A percentile compares a stretch with the other conserved stretches of the same genome.
These are phyloP conservation scores for Sporothrix schenckii DNA, from an alignment of 2,329 filamentous ascomycete genomes.

Conservation along the genomic window DNA sequence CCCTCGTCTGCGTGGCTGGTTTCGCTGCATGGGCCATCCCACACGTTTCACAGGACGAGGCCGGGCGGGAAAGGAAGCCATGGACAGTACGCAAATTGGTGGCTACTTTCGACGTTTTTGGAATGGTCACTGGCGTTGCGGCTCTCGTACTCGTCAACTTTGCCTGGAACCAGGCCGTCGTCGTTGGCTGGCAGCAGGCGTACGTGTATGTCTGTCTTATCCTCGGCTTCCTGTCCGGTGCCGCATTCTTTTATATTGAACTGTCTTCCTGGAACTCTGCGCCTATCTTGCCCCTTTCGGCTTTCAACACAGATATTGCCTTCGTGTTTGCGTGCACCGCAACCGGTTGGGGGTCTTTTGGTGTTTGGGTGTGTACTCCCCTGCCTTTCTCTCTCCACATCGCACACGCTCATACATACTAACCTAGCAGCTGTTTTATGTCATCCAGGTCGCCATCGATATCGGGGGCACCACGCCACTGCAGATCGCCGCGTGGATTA, in stretches of 20 bases:
- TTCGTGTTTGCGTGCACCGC: slow-evolving; percentile 31
- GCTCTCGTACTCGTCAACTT: slow-evolving; percentile 38
- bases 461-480: slow-evolving; percentile 49
- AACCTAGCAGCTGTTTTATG: slow-evolving; percentile 33
- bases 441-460: slow-evolving; percentile 40
- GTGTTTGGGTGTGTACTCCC: slow-evolving; percentile 29
- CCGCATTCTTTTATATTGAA: slow-evolving; percentile 34
- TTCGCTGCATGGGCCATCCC: slow-evolving; percentile 37
- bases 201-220: slow-evolving; percentile 35
- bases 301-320: slow-evolving; percentile 34
- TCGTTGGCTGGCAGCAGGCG: slow-evolving; percentile 35
- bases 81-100: slow-evolving; percentile 1
- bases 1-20: slow-evolving; percentile 32
- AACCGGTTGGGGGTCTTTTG: slow-evolving; percentile 36
- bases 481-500: slow-evolving; percentile 46
- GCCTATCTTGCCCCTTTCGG: slow-evolving; percentile 36
- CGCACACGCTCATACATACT: background rate
- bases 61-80: slow-evolving; percentile 4
- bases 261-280: slow-evolving; percentile 28
- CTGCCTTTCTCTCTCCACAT: background rate
- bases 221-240: slow-evolving; percentile 33
- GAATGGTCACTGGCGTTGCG: slow-evolving; percentile 31
- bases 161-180: slow-evolving; percentile 36
- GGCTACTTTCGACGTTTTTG: slow-evolving; percentile 32
- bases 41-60: slow-evolving; percentile 35